Evolutionary conservation across 495 filamentous ascomycete species (phyloP), one percentile per base, ranked within the genome.

Genomic region (Daldinia childiae): DNA sequence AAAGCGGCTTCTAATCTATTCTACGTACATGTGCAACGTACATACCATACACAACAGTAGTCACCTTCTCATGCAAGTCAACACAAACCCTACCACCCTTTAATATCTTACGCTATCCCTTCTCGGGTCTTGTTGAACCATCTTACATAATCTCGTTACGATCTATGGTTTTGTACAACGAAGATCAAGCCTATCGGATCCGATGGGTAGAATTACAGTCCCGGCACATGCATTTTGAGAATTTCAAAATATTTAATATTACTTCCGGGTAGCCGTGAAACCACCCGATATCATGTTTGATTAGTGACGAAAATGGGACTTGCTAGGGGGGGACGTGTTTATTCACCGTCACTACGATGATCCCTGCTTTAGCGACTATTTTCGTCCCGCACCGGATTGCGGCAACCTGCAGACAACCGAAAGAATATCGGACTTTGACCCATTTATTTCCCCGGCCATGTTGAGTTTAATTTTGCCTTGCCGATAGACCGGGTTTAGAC

Each of bases 381-480:
- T 30, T 68, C 54, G 64, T 64, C 32, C 64, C 64, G 64, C 63
- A 64, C 69, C 64, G 63, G 62, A 9, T 72, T 57, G 58, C 54
- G 60, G 48, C 52, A 64, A 52, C 55, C 62, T 72, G 64, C 64
- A 72, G 60, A 58, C 19, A 68, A 39, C 69, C 69, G 69, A 72
- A 45, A 72, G 60, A 29, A 67, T 67, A 30, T 72, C 69, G 69
- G 69, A 72, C 67, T 56, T 61, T 17, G 64, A 72, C 64, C 60
- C 69, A 57, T 60, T 60, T 61, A 68, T 68, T 66, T 58, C 57
- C 34, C 64, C 64, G 64, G 58, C n/a, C 17, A 32, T n/a, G 43
- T 52, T 38, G 58, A 68, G 50, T 68, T 56, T 50, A 54, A 30
- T 17, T 30, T 14, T 52, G 8, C 50, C 19, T 29, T 52, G 19